A percentile compares a stretch with the other conserved stretches of the same genome.
phyloP scores from a whole-genome alignment of 768 basidiomycete species.

The Amanita molliuscula region DNA sequence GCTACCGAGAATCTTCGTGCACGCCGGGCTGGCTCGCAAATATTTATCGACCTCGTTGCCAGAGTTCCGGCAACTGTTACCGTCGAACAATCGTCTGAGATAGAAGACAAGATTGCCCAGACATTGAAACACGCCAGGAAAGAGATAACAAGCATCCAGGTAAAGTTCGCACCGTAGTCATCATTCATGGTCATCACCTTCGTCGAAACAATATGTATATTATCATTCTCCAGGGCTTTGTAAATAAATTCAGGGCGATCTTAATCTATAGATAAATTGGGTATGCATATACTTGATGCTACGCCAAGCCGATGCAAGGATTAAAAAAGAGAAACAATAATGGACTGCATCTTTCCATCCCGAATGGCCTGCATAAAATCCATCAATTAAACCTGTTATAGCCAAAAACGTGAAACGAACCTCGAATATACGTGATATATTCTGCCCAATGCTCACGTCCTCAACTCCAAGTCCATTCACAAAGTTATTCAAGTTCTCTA shows the following conservation, averaged over 20 bases:
- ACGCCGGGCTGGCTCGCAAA: constrained; percentile 67
- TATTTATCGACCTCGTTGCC: constrained; percentile 76
- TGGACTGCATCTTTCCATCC: constrained; percentile 54
- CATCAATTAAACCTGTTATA: background rate
- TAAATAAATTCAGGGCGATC: no score
- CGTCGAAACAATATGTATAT: background rate
- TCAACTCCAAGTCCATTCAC: constrained; percentile 32
- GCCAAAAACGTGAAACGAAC: constrained; percentile 18
- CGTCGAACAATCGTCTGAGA: constrained; percentile 41
- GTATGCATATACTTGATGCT: background rate
- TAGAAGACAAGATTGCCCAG: constrained; percentile 53
- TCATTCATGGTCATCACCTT: background rate
- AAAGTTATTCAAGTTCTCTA: constrained; percentile 49
- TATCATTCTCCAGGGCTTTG: background rate
- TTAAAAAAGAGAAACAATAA: constrained; percentile 47
- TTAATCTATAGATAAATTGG: background rate
- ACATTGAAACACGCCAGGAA: constrained; percentile 45
- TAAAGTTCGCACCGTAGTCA: constrained; percentile 37
- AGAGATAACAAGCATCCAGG: constrained; percentile 64
- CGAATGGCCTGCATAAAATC: constrained; percentile 37
- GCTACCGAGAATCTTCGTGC: constrained; percentile 52
- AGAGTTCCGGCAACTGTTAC: constrained; percentile 52
- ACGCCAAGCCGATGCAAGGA: background rate
- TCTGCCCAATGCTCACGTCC: constrained; percentile 58
- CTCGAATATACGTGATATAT: constrained; percentile 68